Evolutionary conservation across 164 flowering plant species (phyloP).

Genomic region (Malania oleifera): DNA sequence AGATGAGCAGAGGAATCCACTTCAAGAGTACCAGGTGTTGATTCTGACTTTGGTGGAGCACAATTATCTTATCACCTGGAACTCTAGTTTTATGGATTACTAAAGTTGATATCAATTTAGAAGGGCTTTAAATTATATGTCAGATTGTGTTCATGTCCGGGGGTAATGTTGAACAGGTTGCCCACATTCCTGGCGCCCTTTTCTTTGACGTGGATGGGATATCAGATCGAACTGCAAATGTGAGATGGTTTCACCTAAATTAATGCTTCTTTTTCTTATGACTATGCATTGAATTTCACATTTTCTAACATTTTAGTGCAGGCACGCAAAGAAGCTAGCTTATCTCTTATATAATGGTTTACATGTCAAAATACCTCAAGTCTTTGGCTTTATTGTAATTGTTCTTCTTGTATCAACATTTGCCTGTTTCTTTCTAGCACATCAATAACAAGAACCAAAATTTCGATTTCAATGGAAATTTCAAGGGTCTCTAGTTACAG

Average conservation of each 20-base stretch:
- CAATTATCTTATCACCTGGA: not conserved
- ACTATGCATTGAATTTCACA: not conserved
- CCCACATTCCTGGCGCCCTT: conserved; percentile 97
- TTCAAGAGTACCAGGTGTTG: conserved; percentile 92
- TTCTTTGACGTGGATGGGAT: conserved; percentile 97
- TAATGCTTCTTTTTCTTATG: not conserved
- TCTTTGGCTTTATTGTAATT: too few species aligned
- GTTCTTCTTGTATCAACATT: too few species aligned
- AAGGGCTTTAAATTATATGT: too few species aligned
- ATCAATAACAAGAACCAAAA: too few species aligned
- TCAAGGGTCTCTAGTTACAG: too few species aligned
- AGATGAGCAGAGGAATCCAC: conserved; percentile 89
- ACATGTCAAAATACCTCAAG: too few species aligned
- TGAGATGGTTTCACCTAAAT: conserved; percentile 31
- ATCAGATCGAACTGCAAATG: conserved; percentile 73
- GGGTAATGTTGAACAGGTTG: conserved; percentile 49
- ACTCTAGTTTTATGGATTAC: too few species aligned
- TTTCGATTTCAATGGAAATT: too few species aligned
- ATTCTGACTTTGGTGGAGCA: conserved; percentile 1
- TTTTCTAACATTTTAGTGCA: not conserved
- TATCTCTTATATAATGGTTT: too few species aligned
- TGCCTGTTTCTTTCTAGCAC: too few species aligned
- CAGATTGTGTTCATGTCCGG: not conserved
- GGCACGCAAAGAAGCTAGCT: too few species aligned
- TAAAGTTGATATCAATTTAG: too few species aligned